Conservation (phyloP, 495 filamentous ascomycete genomes). For the Xylaria telfairii region DNA sequence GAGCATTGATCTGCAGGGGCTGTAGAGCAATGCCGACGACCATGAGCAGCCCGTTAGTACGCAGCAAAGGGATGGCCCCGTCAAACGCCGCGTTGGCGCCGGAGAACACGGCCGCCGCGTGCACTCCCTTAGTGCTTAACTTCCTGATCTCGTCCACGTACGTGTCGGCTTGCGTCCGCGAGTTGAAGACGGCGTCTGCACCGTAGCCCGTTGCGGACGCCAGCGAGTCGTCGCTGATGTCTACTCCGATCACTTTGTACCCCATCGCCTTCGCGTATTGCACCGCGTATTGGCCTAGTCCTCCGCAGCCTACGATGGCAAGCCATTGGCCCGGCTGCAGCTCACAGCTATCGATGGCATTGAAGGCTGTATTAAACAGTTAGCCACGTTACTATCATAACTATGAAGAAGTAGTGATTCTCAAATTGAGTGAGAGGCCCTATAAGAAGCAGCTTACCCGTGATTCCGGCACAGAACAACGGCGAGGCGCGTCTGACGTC, state of each 20-base stretch:
- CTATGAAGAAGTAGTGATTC: neutral
- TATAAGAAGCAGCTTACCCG: constrained; percentile 22
- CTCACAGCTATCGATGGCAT: constrained; percentile 47
- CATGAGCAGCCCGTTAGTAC: constrained; percentile 43
- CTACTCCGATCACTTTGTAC: constrained; percentile 62
- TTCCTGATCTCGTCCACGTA: constrained; percentile 40
- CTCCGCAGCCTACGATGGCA: constrained; percentile 69
- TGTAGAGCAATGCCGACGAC: constrained; percentile 48
- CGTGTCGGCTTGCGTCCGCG: constrained; percentile 37
- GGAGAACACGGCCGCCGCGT: constrained; percentile 46
- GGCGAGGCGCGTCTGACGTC: constrained; percentile 41
- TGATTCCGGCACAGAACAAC: constrained; percentile 50
- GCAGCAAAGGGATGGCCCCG: constrained; percentile 13
- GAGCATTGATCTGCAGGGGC: constrained; percentile 33
- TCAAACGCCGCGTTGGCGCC: constrained; percentile 40
- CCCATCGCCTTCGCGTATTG: constrained; percentile 74
- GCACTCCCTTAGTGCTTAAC: constrained; percentile 41
- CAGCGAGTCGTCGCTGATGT: constrained; percentile 64
- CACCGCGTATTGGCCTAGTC: constrained; percentile 63
- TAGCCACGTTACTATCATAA: neutral
- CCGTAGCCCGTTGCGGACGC: constrained; percentile 59
- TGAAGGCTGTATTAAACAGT: constrained; percentile 34
- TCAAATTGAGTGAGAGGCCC: neutral
- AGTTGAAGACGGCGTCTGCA: constrained; percentile 51
- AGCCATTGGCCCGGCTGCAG: constrained; percentile 48